These are phyloP conservation scores for Gaultheria prostrata DNA, from an alignment of 148 eudicot species.

Conservation along the genomic window DNA sequence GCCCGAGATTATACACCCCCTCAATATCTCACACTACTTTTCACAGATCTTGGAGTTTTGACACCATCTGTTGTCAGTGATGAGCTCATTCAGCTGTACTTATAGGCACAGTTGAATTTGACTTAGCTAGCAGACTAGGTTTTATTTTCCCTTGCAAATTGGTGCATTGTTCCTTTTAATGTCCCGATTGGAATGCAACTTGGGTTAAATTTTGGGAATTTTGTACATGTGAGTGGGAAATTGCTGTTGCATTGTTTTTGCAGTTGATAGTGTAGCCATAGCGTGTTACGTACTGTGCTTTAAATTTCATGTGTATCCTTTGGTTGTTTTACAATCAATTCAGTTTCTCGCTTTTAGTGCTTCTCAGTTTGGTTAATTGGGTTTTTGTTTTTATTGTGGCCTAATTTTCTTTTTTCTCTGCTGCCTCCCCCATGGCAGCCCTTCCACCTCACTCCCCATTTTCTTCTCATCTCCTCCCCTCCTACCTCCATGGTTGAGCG, in stretches of 20 bases:
- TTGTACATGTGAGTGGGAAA: neutral
- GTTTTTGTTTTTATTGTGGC: too few species aligned
- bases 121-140: neutral
- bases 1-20: constrained; percentile 98
- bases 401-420: too few species aligned
- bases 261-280: neutral
- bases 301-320: neutral
- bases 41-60: constrained; percentile 85
- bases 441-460: too few species aligned
- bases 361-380: neutral
- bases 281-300: neutral
- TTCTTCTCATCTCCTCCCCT: too few species aligned
- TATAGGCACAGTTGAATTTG: constrained; percentile 29
- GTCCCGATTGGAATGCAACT: neutral
- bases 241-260: neutral
- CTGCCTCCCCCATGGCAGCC: too few species aligned
- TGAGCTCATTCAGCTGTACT: constrained; percentile 90
- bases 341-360: neutral
- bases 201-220: constrained; percentile 11
- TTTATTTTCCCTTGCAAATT: neutral
- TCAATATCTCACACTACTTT: constrained; percentile 83
- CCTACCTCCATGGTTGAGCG: too few species aligned
- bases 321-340: neutral
- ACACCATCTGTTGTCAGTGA: constrained; percentile 96
- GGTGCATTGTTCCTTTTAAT: neutral